Base-by-base conservation (phyloP, 495 filamentous ascomycete genomes). In the Trichocladium uniseriatum region DNA sequence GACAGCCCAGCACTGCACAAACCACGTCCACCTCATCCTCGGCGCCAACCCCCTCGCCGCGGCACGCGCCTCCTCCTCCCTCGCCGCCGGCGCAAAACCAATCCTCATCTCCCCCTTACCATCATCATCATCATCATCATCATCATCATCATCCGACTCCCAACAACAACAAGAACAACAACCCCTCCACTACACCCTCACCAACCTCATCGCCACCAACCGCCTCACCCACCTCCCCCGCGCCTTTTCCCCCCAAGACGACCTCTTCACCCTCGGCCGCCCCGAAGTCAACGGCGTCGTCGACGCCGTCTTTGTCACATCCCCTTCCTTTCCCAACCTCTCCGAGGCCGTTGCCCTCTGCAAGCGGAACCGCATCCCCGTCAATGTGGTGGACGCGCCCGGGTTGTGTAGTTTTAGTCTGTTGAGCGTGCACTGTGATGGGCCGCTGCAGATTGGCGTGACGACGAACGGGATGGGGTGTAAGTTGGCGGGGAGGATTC, bases 391-490 rank as follows among this genome's bases (percentile, higher is more conserved):
- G 48, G 92, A 98, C 68, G 79, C 88, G 1, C 89, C 90, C 0
- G 73, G 78, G 32, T 79, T 96, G n/a, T 95, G 88, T 66, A 83
- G 87, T 10, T 97, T 98, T 63, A 86, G 84, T 8, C 73, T 98
- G 41, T 82, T 97, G 14, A 88, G 89, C 22, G 89, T 85, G 5
- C 82, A 96, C 61, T 79, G 79, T 38, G 89, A 95, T 60, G 92
- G 92, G 0, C 94, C 92, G 34, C 72, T 98, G 24, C 92, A 98
- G 58, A 84, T 98, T 53, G 92, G 91, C 38, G 87, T 97, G 43
- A 97, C 92, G 4, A 98, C 92, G 2, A 95, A 92, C 22, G 94
- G 94, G 15, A 83, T 85, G 53, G 92, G 92, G 0, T 98, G 92
- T 72, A 96, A 96, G 60, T 79, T 98, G 29, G 86, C 94, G 6